Evolutionary conservation across 805 yeast genomes (phyloP).

Genomic region (Candida tibetensis): DNA sequence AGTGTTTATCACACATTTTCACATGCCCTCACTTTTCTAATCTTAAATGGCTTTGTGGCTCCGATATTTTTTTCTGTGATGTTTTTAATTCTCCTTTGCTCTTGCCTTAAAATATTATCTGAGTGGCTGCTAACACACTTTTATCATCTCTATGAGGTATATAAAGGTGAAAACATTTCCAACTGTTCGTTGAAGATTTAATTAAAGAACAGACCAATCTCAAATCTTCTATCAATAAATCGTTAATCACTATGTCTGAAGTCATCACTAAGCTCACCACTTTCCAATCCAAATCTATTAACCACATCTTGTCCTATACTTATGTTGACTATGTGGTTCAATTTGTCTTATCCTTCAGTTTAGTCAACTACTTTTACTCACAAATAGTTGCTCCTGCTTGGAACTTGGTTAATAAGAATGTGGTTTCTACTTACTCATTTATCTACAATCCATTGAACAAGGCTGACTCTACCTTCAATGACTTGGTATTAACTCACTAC

Average conservation of each 20-base stretch:
- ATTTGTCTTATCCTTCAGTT: conserved; percentile 23
- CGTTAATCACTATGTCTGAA: conserved; percentile 6
- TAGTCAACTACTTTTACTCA: conserved; percentile 23
- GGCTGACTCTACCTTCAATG: conserved; percentile 11
- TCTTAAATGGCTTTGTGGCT: background rate
- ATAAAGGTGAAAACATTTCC: conserved; percentile 6
- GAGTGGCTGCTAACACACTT: conserved; percentile 12
- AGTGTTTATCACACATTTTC: background rate
- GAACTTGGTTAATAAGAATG: conserved; percentile 20
- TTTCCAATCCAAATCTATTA: conserved; percentile 31
- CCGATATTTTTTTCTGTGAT: background rate
- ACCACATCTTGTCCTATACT: conserved; percentile 32
- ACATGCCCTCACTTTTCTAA: background rate
- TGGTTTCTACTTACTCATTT: conserved; percentile 18
- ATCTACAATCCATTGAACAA: conserved; percentile 14
- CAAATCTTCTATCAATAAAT: conserved; percentile 1
- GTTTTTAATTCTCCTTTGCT: background rate
- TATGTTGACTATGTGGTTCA: conserved; percentile 21
- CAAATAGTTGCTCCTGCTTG: conserved; percentile 20
- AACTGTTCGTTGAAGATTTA: background rate
- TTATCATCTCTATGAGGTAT: conserved; percentile 4
- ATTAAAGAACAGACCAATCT: background rate
- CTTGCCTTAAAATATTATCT: background rate
- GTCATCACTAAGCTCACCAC: conserved; percentile 12
- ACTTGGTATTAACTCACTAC: conserved; percentile 10